Percentiles rank a stretch among this genome's conserved stretches.
phyloP scores from a whole-genome alignment of 495 filamentous ascomycete genomes.

The Tetracladium marchalianum region DNA sequence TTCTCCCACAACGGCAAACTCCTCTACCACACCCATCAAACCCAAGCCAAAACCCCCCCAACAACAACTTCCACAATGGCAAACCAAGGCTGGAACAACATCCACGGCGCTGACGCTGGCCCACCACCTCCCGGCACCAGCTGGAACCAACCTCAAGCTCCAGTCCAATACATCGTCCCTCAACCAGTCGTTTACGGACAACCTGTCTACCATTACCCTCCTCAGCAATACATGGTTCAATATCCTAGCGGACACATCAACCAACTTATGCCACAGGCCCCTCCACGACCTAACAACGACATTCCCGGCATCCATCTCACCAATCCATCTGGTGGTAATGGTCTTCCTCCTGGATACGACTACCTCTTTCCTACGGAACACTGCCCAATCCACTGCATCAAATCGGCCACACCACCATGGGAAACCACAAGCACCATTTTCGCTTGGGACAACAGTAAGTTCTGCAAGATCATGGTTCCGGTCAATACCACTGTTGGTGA shows the following conservation, averaged over 20 bases:
- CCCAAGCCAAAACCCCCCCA: neutral
- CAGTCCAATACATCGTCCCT: neutral
- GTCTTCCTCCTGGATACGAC: constrained; percentile 39
- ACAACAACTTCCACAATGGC: neutral
- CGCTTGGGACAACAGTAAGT: constrained; percentile 16
- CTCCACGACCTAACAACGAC: constrained; percentile 20
- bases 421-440: constrained; percentile 6
- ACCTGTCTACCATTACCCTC: neutral
- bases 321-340: constrained; percentile 44
- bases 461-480: constrained; percentile 31
- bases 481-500: constrained; percentile 30
- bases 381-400: constrained; percentile 38
- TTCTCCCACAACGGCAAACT: neutral
- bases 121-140: constrained; percentile 9
- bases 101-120: constrained; percentile 15
- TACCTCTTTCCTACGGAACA: constrained; percentile 39
- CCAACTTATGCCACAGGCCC: neutral
- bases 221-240: neutral
- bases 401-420: constrained; percentile 32
- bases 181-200: neutral
- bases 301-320: constrained; percentile 45
- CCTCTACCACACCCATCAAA: neutral
- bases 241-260: neutral
- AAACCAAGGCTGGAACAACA: constrained; percentile 10
- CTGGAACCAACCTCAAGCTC: neutral